These are phyloP conservation scores for Durusdinium trenchii DNA, from an alignment of 73 alveolate genomes.

Conservation along the genomic window DNA sequence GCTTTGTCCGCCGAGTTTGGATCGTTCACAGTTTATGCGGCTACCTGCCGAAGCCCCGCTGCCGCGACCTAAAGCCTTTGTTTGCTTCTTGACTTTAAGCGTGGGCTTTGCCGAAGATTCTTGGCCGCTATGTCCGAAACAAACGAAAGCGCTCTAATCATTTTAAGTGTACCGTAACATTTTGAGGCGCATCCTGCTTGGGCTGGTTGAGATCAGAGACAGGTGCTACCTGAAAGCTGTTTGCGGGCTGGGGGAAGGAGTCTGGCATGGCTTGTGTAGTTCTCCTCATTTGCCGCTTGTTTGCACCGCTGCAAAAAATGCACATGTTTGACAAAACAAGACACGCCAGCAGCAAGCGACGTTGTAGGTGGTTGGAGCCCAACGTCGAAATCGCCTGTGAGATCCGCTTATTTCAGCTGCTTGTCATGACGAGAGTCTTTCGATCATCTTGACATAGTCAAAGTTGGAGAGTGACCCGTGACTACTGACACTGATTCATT, in stretches of 20 bases:
- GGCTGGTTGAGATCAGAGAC: conserved; percentile 64
- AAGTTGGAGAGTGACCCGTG: background rate
- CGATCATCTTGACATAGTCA: background rate
- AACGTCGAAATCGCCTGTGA: conserved; percentile 64
- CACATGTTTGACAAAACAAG: background rate
- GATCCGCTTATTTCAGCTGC: conserved; percentile 53
- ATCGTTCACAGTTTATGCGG: conserved; percentile 74
- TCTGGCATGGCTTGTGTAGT: background rate
- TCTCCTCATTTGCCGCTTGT: background rate
- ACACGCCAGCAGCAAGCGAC: too few species aligned
- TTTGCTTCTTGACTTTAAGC: background rate
- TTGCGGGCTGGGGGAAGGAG: background rate
- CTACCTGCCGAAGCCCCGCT: conserved; percentile 80
- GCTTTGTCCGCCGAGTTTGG: conserved; percentile 61
- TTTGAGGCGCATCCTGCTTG: conserved; percentile 59
- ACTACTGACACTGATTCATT: background rate
- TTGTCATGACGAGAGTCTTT: too few species aligned
- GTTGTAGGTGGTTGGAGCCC: conserved; percentile 81
- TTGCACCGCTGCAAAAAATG: background rate
- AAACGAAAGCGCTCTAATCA: background rate
- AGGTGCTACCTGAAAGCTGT: background rate
- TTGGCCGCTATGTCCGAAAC: background rate
- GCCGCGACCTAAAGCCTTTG: background rate
- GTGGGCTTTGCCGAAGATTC: background rate
- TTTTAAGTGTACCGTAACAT: background rate